Evolutionary conservation across 352 stramenopile species (phyloP).

Genomic region (Phytopythium mirpurense): DNA sequence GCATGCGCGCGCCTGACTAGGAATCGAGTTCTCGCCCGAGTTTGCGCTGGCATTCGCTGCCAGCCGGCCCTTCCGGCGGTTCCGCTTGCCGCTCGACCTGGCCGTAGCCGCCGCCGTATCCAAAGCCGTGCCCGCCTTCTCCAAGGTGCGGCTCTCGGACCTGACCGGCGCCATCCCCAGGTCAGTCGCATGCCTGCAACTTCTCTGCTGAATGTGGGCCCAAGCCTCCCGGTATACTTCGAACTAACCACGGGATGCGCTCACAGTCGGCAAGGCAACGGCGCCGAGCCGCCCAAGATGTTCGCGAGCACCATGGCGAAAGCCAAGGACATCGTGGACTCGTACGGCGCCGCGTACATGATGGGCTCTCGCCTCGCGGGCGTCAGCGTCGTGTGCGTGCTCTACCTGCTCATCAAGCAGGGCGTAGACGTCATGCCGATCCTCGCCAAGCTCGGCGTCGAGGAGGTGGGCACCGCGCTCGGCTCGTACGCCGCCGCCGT

Average conservation of each 20-base stretch:
- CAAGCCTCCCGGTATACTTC: too few relatives aligned
- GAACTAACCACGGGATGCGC: not conserved
- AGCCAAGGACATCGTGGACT: constrained; percentile 73
- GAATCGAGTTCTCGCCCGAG: constrained; percentile 75
- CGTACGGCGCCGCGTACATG: constrained; percentile 87
- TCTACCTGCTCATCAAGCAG: constrained; percentile 79
- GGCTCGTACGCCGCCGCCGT: constrained; percentile 76
- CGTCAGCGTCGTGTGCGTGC: constrained; percentile 59
- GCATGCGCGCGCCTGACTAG: constrained; percentile 11
- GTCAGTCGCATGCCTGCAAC: constrained; percentile 17
- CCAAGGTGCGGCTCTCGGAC: constrained; percentile 63
- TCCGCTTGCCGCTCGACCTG: constrained; percentile 76
- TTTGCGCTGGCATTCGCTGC: constrained; percentile 83
- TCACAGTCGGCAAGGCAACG: constrained; percentile 3
- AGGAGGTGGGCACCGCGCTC: constrained; percentile 61
- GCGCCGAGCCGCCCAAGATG: constrained; percentile 23
- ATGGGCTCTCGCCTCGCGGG: constrained; percentile 81
- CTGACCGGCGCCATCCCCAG: constrained; percentile 48
- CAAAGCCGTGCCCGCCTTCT: constrained; percentile 69
- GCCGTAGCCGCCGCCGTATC: constrained; percentile 56
- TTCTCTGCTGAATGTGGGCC: too few relatives aligned
- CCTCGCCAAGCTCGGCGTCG: constrained; percentile 62
- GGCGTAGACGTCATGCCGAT: constrained; percentile 80
- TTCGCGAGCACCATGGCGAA: constrained; percentile 63
- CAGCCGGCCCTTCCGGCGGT: constrained; percentile 75